These are phyloP conservation scores for Solanum chaucha DNA, from an alignment of 257 asterid genomes.

Conservation along the genomic window DNA sequence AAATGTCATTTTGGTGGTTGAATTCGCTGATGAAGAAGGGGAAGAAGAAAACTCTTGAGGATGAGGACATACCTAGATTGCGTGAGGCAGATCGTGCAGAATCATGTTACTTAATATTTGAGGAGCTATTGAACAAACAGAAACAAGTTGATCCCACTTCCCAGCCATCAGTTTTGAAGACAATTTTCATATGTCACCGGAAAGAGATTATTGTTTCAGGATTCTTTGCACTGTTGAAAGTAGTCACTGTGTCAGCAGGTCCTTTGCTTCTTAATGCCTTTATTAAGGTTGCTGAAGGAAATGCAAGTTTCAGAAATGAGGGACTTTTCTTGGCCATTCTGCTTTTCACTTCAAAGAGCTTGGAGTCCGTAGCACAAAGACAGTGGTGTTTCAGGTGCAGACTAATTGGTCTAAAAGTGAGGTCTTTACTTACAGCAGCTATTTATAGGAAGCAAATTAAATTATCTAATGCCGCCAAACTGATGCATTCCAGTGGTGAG, in stretches of 20 bases:
- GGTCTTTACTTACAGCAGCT: conserved; percentile 8
- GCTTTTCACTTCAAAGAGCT: conserved; percentile 50
- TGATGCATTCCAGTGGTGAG: conserved; percentile 14
- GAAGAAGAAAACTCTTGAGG: conserved; percentile 45
- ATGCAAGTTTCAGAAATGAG: conserved; percentile 28
- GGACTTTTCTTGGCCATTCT: conserved; percentile 46
- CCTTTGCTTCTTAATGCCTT: conserved; percentile 67
- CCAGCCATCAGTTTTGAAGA: conserved; percentile 54
- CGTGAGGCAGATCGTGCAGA: conserved; percentile 32
- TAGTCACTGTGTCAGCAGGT: conserved; percentile 58
- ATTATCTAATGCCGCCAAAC: neutral
- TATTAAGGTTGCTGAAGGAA: conserved; percentile 60
- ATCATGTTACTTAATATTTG: conserved; percentile 49
- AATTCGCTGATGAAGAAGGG: conserved; percentile 62
- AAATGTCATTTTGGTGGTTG: conserved; percentile 70
- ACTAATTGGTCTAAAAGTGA: conserved; percentile 25
- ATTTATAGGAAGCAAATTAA: conserved; percentile 7
- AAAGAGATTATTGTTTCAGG: conserved; percentile 43
- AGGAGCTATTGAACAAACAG: conserved; percentile 30
- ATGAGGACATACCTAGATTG: conserved; percentile 81
- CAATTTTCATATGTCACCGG: conserved; percentile 25
- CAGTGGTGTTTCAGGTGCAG: conserved; percentile 63
- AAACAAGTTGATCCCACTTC: conserved; percentile 31
- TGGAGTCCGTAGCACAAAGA: conserved; percentile 63
- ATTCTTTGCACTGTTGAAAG: conserved; percentile 34